Percentiles rank a stretch among this genome's conserved stretches.
Evolutionary conservation across 257 asterid genomes (phyloP).

Genomic region (Solanum tarijense): DNA sequence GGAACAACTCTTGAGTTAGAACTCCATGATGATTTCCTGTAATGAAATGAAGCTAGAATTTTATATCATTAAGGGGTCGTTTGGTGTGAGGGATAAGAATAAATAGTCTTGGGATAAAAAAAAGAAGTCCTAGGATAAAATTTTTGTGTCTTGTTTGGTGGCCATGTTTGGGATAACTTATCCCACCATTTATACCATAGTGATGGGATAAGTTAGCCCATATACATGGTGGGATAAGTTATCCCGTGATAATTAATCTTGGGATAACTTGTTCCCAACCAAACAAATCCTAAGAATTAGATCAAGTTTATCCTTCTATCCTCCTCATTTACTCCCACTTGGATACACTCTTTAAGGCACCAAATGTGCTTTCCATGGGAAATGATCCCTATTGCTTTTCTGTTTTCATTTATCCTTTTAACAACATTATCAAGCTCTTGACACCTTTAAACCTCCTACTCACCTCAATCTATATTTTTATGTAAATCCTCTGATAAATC

Average conservation of each 20-base stretch:
- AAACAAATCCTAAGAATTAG: no score
- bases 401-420: background rate
- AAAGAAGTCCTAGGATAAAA: no score
- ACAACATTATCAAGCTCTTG: background rate
- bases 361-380: background rate
- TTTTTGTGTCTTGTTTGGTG: no score
- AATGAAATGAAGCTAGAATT: background rate
- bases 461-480: background rate
- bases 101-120: no score
- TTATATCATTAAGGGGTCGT: background rate
- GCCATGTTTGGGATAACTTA: no score
- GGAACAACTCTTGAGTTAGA: background rate
- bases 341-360: background rate
- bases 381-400: background rate
- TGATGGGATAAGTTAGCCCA: no score
- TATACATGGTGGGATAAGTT: no score
- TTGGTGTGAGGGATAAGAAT: no score
- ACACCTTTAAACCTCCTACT: background rate
- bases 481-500: background rate
- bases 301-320: background rate
- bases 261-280: no score
- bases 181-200: no score
- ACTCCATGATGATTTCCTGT: background rate
- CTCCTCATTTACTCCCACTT: background rate
- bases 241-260: no score